Evolutionary conservation across 2,329 filamentous ascomycete species (phyloP).

Genomic region (Didymella pomorum): DNA sequence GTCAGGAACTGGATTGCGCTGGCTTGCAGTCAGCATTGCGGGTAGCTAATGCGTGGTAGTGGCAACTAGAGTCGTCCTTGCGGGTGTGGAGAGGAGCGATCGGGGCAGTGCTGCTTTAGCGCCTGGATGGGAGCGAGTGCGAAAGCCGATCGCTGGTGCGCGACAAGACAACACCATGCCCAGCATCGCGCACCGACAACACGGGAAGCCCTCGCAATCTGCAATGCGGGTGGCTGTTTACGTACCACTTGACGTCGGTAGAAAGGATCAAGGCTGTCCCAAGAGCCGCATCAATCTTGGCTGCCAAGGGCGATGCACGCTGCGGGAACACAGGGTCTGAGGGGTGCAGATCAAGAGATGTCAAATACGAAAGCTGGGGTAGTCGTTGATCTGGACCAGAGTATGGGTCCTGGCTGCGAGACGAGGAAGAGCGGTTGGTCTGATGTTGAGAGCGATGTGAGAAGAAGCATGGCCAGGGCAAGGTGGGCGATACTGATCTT

Average conservation of each 20-base stretch:
- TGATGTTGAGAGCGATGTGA: slow-evolving; percentile 3
- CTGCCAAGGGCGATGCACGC: slow-evolving; percentile 34
- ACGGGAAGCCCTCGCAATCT: slow-evolving; percentile 3
- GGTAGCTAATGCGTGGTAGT: slow-evolving; percentile 31
- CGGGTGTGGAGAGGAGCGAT: slow-evolving; percentile 37
- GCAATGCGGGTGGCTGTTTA: slow-evolving; percentile 26
- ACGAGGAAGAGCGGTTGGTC: not conserved
- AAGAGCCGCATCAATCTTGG: slow-evolving; percentile 39
- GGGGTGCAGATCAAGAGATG: slow-evolving; percentile 3
- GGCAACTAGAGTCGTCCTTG: slow-evolving; percentile 28
- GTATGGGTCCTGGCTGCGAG: not conserved
- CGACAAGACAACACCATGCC: slow-evolving; percentile 18
- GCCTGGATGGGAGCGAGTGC: slow-evolving; percentile 13
- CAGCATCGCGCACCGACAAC: slow-evolving; percentile 16
- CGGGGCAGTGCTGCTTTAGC: slow-evolving; percentile 35
- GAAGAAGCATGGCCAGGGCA: slow-evolving; percentile 5
- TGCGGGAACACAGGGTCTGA: slow-evolving; percentile 27
- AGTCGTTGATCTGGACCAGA: not conserved
- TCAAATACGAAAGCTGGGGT: slow-evolving; percentile 1
- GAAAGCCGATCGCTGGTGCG: slow-evolving; percentile 23
- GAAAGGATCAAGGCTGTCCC: slow-evolving; percentile 29
- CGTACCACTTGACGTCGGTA: slow-evolving; percentile 39
- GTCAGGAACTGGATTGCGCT: slow-evolving; percentile 31
- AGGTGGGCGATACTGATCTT: slow-evolving; percentile 11
- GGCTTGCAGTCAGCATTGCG: slow-evolving; percentile 45